Evolutionary conservation across 1,139 yeast genomes (phyloP), one percentile per base, ranked within the genome.

Genomic region (Nadsonia starkeyi-henricii): DNA sequence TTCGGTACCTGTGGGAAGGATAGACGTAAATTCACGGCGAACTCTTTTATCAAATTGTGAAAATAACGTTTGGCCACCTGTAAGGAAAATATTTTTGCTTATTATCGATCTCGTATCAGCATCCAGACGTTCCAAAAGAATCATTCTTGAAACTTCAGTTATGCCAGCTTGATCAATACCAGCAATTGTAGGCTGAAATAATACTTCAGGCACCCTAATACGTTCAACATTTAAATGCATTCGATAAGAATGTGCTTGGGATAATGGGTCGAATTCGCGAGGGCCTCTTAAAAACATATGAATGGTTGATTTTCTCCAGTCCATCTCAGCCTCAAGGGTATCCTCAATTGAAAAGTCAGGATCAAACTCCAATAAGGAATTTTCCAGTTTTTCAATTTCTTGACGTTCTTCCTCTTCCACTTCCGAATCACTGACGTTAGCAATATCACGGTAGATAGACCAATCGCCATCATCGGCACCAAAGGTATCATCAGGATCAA

Each of bases 381-480:
- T 81, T 64, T 89, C 97, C 33, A 91, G 59, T 26, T 73, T 72
- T 20, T 77, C 66, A 41, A 89, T 73, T 42, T 74, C 77, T 50
- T 78, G 77, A 54, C 81, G 85, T 48, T 78, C 84, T 50, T 83
- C 94, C 51, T 80, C 77, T 48, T 81, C 80, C 55, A 80, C 89
- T 53, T 81, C 89, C 48, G 77, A 79, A 54, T 85, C 82, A 21
- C 80, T 80, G 15, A 74, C 81, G 53, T 78, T 79, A 20, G 88
- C 78, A 47, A 88, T 82, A 58, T 86, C 94, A 57, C 94, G 75
- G 62, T 91, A 91, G 20, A 88, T 79, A 42, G 84, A 77, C 97
- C 97, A 91, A 63, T 91, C 98, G 49, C 85, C 95, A 61, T 91
- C 98, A 59, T 88, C 82, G 2, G 96, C 91, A 52, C 97, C 97